Conservation (phyloP, 2,329 filamentous ascomycete species). For the Laburnicola sp. region DNA sequence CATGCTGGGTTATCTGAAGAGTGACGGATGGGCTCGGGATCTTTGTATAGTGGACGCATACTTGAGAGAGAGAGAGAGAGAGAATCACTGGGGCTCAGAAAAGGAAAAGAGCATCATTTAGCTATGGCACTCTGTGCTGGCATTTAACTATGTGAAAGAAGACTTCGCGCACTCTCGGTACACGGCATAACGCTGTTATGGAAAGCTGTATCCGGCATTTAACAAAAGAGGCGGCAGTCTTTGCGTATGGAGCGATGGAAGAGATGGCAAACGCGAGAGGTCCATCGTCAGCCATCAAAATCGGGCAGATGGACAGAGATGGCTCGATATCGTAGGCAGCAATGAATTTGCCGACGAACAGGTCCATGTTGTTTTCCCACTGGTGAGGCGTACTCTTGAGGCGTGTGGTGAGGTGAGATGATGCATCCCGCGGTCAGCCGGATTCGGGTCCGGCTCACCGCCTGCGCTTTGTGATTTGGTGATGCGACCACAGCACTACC, state of each 20-base stretch:
- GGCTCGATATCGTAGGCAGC: not conserved
- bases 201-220: too few species aligned
- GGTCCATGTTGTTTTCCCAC: not conserved
- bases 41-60: not conserved
- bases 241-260: too few species aligned
- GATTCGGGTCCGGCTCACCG: slow-evolving; percentile 30
- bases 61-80: not conserved
- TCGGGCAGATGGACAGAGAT: not conserved
- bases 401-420: not conserved
- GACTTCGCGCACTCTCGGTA: too few species aligned
- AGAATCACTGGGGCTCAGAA: not conserved
- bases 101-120: not conserved
- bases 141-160: too few species aligned
- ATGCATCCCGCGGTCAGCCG: slow-evolving; percentile 30
- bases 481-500: slow-evolving; percentile 25
- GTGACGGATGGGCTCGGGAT: not conserved
- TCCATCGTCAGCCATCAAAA: not conserved
- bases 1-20: not conserved
- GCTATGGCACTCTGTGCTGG: too few species aligned
- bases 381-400: not conserved
- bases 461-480: slow-evolving; percentile 32
- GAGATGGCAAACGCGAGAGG: not conserved
- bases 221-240: too few species aligned
- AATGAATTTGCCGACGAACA: not conserved
- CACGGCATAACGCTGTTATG: too few species aligned